Evolutionary conservation across 768 basidiomycete species (phyloP).

Genomic region (Candolleomyces aberdarensis): DNA sequence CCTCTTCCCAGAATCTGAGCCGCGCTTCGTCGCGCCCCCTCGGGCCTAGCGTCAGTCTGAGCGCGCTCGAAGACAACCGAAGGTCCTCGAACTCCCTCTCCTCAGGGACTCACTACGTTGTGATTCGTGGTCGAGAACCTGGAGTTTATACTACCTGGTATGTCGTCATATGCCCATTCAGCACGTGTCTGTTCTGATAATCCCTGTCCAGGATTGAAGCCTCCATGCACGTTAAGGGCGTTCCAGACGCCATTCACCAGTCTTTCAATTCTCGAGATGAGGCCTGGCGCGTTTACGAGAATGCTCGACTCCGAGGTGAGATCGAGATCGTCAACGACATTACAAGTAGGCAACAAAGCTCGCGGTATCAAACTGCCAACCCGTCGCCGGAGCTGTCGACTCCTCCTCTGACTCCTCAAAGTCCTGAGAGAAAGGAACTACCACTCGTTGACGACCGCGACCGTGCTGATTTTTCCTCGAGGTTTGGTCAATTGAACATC

Average conservation of each 20-base stretch:
- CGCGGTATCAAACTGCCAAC: neutral
- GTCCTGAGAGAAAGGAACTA: neutral
- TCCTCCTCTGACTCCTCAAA: neutral
- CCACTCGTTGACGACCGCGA: neutral
- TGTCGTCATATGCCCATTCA: conserved; percentile 1
- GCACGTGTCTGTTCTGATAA: neutral
- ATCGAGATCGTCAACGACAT: neutral
- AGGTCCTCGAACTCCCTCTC: conserved; percentile 15
- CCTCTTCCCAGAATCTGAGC: neutral
- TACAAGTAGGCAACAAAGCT: neutral
- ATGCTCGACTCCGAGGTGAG: neutral
- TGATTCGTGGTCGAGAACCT: conserved; percentile 24
- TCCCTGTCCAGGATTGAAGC: conserved; percentile 1
- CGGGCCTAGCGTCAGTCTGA: neutral
- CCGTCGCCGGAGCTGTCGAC: neutral
- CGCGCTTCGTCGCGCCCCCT: neutral
- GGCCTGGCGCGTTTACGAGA: neutral
- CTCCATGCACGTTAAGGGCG: neutral
- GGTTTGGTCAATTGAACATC: neutral
- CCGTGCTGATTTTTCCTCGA: neutral
- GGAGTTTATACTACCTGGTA: conserved; percentile 35
- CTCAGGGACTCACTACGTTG: conserved; percentile 34
- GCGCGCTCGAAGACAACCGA: neutral
- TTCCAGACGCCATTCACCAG: neutral
- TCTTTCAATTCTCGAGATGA: neutral